phyloP scores from a whole-genome alignment of 2,329 filamentous ascomycete species.

The Aspergillus brunneoviolaceus region DNA sequence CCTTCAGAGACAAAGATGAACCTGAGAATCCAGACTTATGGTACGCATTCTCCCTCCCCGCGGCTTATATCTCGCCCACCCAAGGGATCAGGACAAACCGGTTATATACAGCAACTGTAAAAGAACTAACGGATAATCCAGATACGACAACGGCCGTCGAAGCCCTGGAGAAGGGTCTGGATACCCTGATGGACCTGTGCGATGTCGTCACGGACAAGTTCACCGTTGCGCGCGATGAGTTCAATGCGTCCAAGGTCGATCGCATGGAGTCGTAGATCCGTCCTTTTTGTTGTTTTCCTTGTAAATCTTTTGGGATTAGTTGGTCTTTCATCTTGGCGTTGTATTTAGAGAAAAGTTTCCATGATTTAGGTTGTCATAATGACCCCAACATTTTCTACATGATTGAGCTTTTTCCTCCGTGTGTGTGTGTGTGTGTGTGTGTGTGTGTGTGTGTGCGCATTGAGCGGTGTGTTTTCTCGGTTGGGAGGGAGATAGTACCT shows the following conservation, averaged over 20 bases:
- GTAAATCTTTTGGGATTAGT: slow-evolving; percentile 3
- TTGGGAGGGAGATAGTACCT: background rate
- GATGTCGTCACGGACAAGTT: slow-evolving; percentile 95
- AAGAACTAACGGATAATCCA: slow-evolving; percentile 36
- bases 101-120: background rate
- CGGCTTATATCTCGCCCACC: too few relatives aligned
- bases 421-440: background rate
- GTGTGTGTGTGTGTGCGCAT: background rate
- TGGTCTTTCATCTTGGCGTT: slow-evolving; percentile 22
- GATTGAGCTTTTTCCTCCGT: background rate
- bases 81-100: too few relatives aligned
- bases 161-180: slow-evolving; percentile 84
- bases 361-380: background rate
- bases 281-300: slow-evolving; percentile 4
- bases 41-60: slow-evolving; percentile 52
- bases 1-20: slow-evolving; percentile 97
- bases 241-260: slow-evolving; percentile 44
- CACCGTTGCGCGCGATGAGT: slow-evolving; percentile 64
- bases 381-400: too few relatives aligned
- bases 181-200: slow-evolving; percentile 86
- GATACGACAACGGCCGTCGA: slow-evolving; percentile 78
- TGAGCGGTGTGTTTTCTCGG: background rate
- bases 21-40: slow-evolving; percentile 92
- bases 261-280: slow-evolving; percentile 32
- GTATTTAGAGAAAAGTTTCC: slow-evolving; percentile 18